Base-by-base conservation (phyloP, 2,329 filamentous ascomycete genomes). In the Monosporascus sp. region DNA sequence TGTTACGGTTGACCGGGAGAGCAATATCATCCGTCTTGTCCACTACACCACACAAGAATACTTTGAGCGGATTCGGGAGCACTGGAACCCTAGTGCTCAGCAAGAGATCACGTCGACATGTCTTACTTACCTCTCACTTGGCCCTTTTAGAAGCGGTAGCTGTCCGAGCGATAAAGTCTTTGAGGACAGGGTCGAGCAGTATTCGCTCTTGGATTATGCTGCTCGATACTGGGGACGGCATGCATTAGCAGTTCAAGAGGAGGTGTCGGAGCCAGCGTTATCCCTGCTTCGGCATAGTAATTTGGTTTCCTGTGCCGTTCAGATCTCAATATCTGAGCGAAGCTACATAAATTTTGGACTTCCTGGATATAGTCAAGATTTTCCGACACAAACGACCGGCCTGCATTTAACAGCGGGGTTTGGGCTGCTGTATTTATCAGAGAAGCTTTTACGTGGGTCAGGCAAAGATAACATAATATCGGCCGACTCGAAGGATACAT, bases 31-130 rank as follows among this genome's bases (percentile, higher is more conserved):
- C 24, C 65, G 71, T 2, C 54, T 77, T 0, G 72, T 74, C 3
- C 74, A 78, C 52, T 73, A 73, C 52, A 77, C 75, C 0, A 65
- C 72, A 1, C 70, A 75, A 44, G 67, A 75, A 41, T 78, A 74
- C 56, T 68, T 77, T 48, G 63, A 71, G 39, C 47, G 55, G 18
- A 68, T 55, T 2, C 50, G 53, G 11, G 34, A 18, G 0, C 25
- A 45, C 3, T 71, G 67, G 62, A 68, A 76, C 48, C 63, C 62
- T 2, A 34, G 61, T 47, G 65, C 62, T 0, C 51, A 71, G 8
- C 20, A 4, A 0, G 31, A 68, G 5, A 62, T 75, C 17, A 50
- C 60, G 2, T 52, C 36, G 11, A 61, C 52, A 4, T 75, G 70
- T 54, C 37, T 68, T 3, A 65, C 62, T 1, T 74, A 74, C 50